A percentile compares a stretch with the other conserved stretches of the same genome.
Evolutionary conservation across 306 rosid species (phyloP).

Genomic region (Pueraria montana): DNA sequence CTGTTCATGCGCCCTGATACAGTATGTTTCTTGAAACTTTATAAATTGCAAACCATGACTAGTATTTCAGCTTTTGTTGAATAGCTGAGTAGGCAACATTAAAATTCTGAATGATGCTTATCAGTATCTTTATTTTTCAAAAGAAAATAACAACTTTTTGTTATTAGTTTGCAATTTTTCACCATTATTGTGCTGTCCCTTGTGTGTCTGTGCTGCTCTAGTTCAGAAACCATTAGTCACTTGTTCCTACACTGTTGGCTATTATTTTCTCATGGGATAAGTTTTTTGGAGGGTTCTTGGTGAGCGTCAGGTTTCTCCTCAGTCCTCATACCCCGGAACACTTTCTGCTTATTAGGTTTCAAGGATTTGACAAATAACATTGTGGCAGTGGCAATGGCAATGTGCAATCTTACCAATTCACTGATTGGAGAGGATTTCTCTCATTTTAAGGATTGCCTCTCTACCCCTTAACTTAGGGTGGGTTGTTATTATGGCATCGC

Average conservation of each 20-base stretch:
- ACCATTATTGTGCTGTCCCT: not conserved
- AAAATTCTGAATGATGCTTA: slow-evolving; percentile 5
- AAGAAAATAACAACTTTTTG: slow-evolving; percentile 10
- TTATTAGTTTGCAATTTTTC: slow-evolving; percentile 34
- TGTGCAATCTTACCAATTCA: too few species aligned
- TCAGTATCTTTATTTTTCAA: not conserved
- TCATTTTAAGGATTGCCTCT: too few species aligned
- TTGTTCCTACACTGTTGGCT: slow-evolving; percentile 1
- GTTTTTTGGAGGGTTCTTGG: not conserved
- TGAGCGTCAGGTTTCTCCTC: not conserved
- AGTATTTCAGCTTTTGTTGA: slow-evolving; percentile 17
- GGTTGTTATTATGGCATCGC: too few species aligned
- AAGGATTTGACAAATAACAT: too few species aligned
- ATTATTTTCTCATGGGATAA: not conserved
- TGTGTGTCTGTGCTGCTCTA: slow-evolving; percentile 22
- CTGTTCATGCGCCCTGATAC: slow-evolving; percentile 93
- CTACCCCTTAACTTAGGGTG: too few species aligned
- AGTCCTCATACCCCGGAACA: not conserved
- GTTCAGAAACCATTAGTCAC: slow-evolving; percentile 27
- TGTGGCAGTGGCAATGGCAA: too few species aligned
- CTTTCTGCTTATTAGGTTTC: not conserved
- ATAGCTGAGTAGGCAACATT: not conserved
- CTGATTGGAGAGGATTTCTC: too few species aligned
- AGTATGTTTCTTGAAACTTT: slow-evolving; percentile 60
- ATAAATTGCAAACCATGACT: slow-evolving; percentile 38